Conservation (phyloP, 2,329 filamentous ascomycete species). For the Xylaria polymorpha region DNA sequence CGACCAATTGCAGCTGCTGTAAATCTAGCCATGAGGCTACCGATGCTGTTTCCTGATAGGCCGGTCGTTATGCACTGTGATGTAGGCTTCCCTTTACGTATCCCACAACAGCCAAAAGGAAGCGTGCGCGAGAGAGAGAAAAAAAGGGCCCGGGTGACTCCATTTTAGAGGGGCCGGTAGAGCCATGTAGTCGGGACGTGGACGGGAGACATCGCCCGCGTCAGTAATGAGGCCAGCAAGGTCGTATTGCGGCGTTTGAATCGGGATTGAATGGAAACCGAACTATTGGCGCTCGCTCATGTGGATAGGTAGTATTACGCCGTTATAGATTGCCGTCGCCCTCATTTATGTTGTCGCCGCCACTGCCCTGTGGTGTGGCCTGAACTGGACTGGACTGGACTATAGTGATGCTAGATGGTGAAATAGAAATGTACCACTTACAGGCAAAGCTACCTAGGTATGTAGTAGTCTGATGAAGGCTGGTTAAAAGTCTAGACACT, state of each 20-base stretch:
- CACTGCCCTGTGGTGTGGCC: constrained; percentile 4
- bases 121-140: constrained; percentile 18
- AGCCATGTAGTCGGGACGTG: constrained; percentile 31
- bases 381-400: constrained; percentile 17
- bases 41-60: constrained; percentile 46
- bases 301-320: constrained; percentile 16
- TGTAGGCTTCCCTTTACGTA: constrained; percentile 33
- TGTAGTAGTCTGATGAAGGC: constrained; percentile 3
- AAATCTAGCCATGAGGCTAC: constrained; percentile 50
- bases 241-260: constrained; percentile 14
- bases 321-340: constrained; percentile 12
- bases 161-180: constrained; percentile 35
- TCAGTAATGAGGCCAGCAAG: constrained; percentile 13
- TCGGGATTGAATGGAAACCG: constrained; percentile 17
- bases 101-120: constrained; percentile 29
- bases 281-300: constrained; percentile 7
- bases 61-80: constrained; percentile 44
- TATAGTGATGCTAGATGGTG: constrained; percentile 7
- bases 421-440: constrained; percentile 36
- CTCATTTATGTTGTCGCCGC: constrained; percentile 12
- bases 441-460: constrained; percentile 9
- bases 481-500: constrained; percentile 4
- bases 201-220: constrained; percentile 15
- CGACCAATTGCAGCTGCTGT: constrained; percentile 45
- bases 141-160: constrained; percentile 33